Evolutionary conservation across 805 yeast genomes (phyloP), one percentile per base, ranked within the genome.

Genomic region (Candida sanyiensis): DNA sequence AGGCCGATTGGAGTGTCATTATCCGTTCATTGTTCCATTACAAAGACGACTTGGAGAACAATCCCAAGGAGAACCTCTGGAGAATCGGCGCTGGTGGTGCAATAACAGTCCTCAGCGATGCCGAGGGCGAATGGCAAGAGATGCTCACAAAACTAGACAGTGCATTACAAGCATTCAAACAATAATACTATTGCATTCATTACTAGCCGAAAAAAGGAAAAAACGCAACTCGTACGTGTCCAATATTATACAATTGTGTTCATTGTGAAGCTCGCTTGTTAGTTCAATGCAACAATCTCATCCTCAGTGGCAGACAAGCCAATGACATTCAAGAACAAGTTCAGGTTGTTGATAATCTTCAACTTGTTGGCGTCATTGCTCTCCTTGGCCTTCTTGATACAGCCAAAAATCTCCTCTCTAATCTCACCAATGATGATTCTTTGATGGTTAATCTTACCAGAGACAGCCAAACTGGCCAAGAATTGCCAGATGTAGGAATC

Each of bases 41-140:
- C 56, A 54, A 63, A 18, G 63, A 70, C 26, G 87, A 80, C 48
- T 11, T 51, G 3, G 52, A 50, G 5, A 50, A 47, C 30, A 42
- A 39, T 2, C 45, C 46, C 1, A 46, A 51, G 11, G 61, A 63
- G 3, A 54, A 57, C 7, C 53, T 63, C 6, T 93, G 96, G 95
- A 68, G 87, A 45, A 75, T 90, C 39, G 99, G 99, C 1, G 98
- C 98, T 7, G 99, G 99, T 12, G 99, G 99, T 4, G 99, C 97
- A 13, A 79, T 93, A 32, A 93, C 97, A 0, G 89, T 88, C 3
- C 65, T 93, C 44, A 86, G 96, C 56, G 77, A 85, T 19, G 65
- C 69, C n/a, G 75, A 75, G 18, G 90, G 81, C 3, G 99, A 93
- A 59, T 85, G 93, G 83, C 88, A 86, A 22, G 99, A 93, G 57